Conservation (phyloP, 257 asterid genomes). For the Penstemon davidsonii region DNA sequence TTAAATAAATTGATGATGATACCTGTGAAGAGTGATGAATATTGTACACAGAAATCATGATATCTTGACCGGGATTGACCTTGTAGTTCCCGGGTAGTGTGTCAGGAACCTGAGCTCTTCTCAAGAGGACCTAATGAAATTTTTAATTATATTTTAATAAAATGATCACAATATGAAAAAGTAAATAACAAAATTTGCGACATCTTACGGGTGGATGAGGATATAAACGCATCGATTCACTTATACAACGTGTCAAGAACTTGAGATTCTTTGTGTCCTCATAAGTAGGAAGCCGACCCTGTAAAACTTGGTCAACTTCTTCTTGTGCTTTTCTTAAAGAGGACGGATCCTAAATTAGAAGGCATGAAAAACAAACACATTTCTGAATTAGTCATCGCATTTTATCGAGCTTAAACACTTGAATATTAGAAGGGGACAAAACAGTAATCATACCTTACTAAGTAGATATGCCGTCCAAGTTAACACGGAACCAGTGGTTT, state of each 20-base stretch:
- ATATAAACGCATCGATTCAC: conserved; percentile 87
- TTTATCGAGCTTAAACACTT: no score
- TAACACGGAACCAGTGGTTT: conserved; percentile 95
- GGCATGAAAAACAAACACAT: neutral
- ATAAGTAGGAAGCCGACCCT: conserved; percentile 78
- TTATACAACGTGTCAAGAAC: conserved; percentile 83
- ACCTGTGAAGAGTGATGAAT: conserved; percentile 89
- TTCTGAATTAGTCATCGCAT: neutral
- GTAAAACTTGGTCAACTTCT: conserved; percentile 81
- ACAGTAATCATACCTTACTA: conserved; percentile 67
- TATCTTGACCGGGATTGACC: conserved; percentile 90
- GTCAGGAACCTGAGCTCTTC: conserved; percentile 88
- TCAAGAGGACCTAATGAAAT: conserved; percentile 60
- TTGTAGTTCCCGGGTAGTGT: conserved; percentile 86
- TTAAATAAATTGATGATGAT: neutral
- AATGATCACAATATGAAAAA: conserved; percentile 21
- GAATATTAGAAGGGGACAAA: neutral
- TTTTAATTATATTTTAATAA: conserved; percentile 9
- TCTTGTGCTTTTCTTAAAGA: conserved; percentile 77
- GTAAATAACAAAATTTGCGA: conserved; percentile 18
- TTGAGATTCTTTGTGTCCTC: conserved; percentile 82
- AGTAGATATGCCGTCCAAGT: conserved; percentile 87
- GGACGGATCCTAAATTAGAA: conserved; percentile 58
- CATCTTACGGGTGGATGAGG: conserved; percentile 93
- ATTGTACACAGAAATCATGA: conserved; percentile 96